Conservation (phyloP, 179 eudicot species). For the Drosera spatulata region DNA sequence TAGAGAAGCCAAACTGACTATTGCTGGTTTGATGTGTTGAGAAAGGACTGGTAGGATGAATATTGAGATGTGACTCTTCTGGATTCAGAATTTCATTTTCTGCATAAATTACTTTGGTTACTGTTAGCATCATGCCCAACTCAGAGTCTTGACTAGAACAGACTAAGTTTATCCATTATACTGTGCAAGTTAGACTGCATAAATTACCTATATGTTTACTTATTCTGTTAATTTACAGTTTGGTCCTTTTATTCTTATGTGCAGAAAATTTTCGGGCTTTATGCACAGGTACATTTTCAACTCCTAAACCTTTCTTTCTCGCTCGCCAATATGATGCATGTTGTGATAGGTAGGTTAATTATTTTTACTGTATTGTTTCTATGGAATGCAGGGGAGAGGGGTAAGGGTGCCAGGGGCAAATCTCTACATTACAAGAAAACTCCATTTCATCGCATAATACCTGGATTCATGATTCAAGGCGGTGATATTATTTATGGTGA, state of each 20-base stretch:
- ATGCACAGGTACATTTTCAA: conserved; percentile 58
- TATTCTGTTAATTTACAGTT: neutral
- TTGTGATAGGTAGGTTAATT: neutral
- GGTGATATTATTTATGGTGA: conserved; percentile 79
- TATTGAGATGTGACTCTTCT: too few relatives aligned
- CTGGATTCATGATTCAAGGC: conserved; percentile 98
- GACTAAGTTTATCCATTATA: too few relatives aligned
- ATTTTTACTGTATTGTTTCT: neutral
- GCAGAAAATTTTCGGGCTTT: conserved; percentile 96
- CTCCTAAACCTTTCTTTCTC: conserved; percentile 1
- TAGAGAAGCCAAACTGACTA: too few relatives aligned
- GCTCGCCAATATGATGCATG: neutral
- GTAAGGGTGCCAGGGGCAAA: conserved; percentile 53
- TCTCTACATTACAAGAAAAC: conserved; percentile 82
- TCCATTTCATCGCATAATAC: conserved; percentile 92
- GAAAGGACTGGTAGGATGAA: too few relatives aligned
- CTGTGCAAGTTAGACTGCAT: too few relatives aligned
- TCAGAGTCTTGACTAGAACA: too few relatives aligned
- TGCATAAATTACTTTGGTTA: too few relatives aligned
- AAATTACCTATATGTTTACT: too few relatives aligned
- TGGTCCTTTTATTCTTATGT: conserved; percentile 5
- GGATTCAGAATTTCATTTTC: too few relatives aligned
- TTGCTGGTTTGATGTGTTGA: too few relatives aligned
- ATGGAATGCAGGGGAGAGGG: conserved; percentile 53
- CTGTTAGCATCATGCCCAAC: too few relatives aligned